Evolutionary conservation across 495 filamentous ascomycete species (phyloP).

Genomic region (Rostrohypoxylon terebratum): DNA sequence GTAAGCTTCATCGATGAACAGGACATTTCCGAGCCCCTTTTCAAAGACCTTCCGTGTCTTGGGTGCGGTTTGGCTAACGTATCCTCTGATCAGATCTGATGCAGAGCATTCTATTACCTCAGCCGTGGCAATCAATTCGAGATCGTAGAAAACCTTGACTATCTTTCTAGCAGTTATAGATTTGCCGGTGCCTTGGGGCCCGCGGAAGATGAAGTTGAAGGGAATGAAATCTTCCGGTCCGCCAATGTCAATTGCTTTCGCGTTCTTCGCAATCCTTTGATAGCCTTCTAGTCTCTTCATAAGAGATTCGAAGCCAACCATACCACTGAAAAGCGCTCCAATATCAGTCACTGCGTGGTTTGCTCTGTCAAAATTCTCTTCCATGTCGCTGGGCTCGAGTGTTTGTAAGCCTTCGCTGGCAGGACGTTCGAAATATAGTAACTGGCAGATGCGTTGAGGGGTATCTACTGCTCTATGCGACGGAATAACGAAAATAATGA

Average conservation of each 20-base stretch:
- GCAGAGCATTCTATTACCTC: conserved; percentile 71
- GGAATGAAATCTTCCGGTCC: conserved; percentile 16
- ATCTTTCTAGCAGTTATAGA: conserved; percentile 76
- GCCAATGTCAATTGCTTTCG: neutral
- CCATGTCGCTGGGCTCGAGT: conserved; percentile 1
- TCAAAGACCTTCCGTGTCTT: conserved; percentile 68
- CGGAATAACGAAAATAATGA: neutral
- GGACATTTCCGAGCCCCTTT: conserved; percentile 67
- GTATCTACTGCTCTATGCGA: neutral
- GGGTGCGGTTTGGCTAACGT: conserved; percentile 70
- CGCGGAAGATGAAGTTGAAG: conserved; percentile 55
- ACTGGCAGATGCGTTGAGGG: neutral
- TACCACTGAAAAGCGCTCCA: neutral
- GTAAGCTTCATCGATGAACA: conserved; percentile 76
- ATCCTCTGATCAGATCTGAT: conserved; percentile 69
- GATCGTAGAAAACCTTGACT: conserved; percentile 76
- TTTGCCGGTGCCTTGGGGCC: conserved; percentile 72
- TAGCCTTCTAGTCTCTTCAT: neutral
- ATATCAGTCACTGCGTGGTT: neutral
- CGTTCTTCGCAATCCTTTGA: neutral
- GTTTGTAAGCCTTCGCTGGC: neutral
- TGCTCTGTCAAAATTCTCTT: conserved; percentile 5
- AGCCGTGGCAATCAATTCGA: conserved; percentile 66
- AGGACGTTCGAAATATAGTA: neutral
- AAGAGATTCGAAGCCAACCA: neutral